phyloP scores from a whole-genome alignment of 2,329 filamentous ascomycete genomes.

The Colletotrichum camelliae region DNA sequence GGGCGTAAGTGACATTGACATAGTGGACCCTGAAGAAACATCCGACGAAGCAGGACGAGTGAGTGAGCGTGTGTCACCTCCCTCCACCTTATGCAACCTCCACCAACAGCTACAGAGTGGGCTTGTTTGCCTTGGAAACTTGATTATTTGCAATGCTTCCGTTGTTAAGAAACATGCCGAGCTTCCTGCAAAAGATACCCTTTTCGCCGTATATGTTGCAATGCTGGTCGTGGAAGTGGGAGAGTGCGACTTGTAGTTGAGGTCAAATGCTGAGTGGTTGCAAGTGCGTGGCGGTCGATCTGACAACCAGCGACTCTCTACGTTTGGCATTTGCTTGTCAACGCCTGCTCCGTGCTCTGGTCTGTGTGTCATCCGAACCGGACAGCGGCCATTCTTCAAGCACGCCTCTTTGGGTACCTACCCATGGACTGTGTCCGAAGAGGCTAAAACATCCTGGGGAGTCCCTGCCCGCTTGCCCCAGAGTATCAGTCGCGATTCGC shows the following conservation, averaged over 20 bases:
- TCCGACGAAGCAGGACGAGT: slow-evolving; percentile 7
- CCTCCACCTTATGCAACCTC: neutral
- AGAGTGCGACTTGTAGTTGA: neutral
- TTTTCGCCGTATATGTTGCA: neutral
- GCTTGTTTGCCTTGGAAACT: neutral
- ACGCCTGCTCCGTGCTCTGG: neutral
- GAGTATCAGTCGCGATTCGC: slow-evolving; percentile 18
- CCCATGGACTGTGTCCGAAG: slow-evolving; percentile 8
- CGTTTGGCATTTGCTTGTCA: neutral
- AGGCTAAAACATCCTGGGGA: slow-evolving; percentile 19
- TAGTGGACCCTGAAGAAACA: slow-evolving; percentile 19
- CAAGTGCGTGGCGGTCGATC: neutral
- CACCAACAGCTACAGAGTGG: neutral
- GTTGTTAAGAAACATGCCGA: neutral
- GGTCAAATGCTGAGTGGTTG: neutral
- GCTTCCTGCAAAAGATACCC: neutral
- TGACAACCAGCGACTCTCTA: neutral
- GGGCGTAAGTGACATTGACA: neutral
- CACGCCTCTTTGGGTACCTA: neutral
- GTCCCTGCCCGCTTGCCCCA: slow-evolving; percentile 13
- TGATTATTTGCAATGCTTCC: slow-evolving; percentile 1
- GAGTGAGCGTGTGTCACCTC: slow-evolving; percentile 14
- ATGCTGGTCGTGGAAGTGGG: neutral
- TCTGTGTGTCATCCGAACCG: slow-evolving; percentile 19
- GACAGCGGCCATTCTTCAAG: slow-evolving; percentile 15